Evolutionary conservation across 73 alveolate genomes (phyloP).

Genomic region (Symbiodinium natans): DNA sequence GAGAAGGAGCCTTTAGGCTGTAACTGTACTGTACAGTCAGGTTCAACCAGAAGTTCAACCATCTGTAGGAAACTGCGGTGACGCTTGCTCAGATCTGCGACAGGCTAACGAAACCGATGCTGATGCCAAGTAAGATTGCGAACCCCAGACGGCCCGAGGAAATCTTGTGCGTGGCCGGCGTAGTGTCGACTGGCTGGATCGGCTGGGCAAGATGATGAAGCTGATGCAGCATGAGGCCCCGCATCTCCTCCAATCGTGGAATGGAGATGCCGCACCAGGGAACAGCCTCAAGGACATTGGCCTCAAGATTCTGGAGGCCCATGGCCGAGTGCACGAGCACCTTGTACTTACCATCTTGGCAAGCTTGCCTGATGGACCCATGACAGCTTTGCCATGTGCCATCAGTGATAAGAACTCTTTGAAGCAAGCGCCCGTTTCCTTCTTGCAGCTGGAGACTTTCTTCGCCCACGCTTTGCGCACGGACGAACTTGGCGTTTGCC

Average conservation of each 20-base stretch:
- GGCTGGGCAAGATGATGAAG: not conserved
- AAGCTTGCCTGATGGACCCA: not conserved
- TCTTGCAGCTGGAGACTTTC: not conserved
- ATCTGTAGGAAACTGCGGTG: not conserved
- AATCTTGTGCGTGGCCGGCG: not conserved
- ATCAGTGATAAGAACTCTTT: not conserved
- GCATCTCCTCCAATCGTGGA: not conserved
- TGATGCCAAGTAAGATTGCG: not conserved
- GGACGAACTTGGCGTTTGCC: not conserved
- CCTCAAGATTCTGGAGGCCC: not conserved
- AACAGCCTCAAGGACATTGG: not conserved
- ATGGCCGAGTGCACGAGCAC: not conserved
- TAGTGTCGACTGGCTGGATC: not conserved
- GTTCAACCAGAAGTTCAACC: not conserved
- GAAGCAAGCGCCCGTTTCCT: not conserved
- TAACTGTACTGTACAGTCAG: not conserved
- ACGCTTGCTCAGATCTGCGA: not conserved
- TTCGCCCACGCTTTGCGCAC: not conserved
- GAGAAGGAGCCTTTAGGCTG: not conserved
- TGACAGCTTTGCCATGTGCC: not conserved
- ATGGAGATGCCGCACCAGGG: conserved; percentile 6
- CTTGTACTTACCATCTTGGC: not conserved
- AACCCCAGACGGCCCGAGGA: not conserved
- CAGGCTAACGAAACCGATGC: not conserved
- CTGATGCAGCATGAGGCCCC: not conserved